These are phyloP conservation scores for Leccinum ochraceum DNA, from an alignment of 768 basidiomycete genomes.

Conservation along the genomic window DNA sequence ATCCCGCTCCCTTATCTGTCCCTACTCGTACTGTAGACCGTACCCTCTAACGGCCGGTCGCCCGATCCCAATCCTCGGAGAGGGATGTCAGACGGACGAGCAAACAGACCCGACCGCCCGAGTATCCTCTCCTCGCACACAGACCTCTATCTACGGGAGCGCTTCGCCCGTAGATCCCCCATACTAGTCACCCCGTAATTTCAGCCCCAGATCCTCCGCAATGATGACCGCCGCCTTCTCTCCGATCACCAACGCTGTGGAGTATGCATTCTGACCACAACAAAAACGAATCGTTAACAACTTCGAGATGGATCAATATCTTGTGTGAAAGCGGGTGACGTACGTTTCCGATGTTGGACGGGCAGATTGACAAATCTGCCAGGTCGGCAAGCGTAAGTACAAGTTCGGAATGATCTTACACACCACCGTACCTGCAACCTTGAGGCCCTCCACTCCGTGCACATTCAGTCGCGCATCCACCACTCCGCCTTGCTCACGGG, in stretches of 20 bases:
- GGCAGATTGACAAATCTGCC: slow-evolving; percentile 7
- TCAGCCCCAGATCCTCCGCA: neutral
- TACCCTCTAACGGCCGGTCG: no score
- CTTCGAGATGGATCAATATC: neutral
- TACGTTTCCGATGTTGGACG: slow-evolving; percentile 14
- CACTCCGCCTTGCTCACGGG: slow-evolving; percentile 10
- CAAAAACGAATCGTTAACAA: neutral
- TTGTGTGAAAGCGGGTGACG: neutral
- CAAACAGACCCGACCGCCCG: no score
- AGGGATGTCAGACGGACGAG: no score
- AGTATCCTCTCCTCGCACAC: no score
- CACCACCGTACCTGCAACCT: slow-evolving; percentile 16
- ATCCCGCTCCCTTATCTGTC: no score
- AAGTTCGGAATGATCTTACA: no score
- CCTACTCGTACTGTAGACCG: no score
- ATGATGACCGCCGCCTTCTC: neutral
- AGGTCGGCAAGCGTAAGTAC: neutral
- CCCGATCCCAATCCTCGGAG: no score
- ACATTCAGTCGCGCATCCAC: slow-evolving; percentile 17
- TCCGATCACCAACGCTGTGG: neutral
- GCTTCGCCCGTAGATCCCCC: no score
- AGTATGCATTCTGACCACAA: neutral
- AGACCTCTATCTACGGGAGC: no score
- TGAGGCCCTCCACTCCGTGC: slow-evolving; percentile 14
- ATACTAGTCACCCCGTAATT: neutral